Evolutionary conservation across 108 stramenopile genomes (phyloP), one percentile per base, ranked within the genome.

Genomic region (Skeletonema menzelii): DNA sequence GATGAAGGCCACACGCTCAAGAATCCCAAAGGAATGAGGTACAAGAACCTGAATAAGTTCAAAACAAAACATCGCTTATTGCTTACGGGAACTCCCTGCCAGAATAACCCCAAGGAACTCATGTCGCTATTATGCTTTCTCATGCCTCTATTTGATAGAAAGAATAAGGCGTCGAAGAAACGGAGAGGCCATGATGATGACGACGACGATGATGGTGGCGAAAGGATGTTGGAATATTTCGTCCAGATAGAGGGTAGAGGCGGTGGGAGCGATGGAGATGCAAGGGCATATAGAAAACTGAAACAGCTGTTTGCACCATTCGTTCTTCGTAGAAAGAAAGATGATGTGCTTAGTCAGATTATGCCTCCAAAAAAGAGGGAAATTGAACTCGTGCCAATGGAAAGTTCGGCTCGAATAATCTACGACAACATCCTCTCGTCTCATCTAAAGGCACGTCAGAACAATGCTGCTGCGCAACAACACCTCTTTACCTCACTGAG

Each of bases 401-500:
- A 82, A 34, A 66, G 73, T 35, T 53, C 66, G 13, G 53, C 66
- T 56, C 31, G 35, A 10, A 28, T 46, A 19, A 60, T 77, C 34
- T 79, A 84, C 31, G 46, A 84, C 42, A 34, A 76, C 15, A 67
- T 86, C 28, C 64, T 79, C 42, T 59, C 74, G 2, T 61, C 59
- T 14, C 80, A 77, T 55, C 60, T 81, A 40, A 67, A 77, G 64
- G 55, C 62, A 47, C 59, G 75, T 20, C 35, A 53, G 34, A 67
- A 47, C 15, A 76, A 79, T 42, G 79, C 83, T 11, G 73, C 83
- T 17, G 72, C 80, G 58, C 82, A 81, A 34, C 85, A 93, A 31
- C 91, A 97, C 65, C 68, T 98, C n/a, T 98, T 98, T 79, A 96
- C 98, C 13, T 82, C 91, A 49, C 89, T 97, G 7, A 89, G 98